These are phyloP conservation scores for Protoeuglena noctilucae DNA, from an alignment of 139 green algal species.

Conservation along the genomic window DNA sequence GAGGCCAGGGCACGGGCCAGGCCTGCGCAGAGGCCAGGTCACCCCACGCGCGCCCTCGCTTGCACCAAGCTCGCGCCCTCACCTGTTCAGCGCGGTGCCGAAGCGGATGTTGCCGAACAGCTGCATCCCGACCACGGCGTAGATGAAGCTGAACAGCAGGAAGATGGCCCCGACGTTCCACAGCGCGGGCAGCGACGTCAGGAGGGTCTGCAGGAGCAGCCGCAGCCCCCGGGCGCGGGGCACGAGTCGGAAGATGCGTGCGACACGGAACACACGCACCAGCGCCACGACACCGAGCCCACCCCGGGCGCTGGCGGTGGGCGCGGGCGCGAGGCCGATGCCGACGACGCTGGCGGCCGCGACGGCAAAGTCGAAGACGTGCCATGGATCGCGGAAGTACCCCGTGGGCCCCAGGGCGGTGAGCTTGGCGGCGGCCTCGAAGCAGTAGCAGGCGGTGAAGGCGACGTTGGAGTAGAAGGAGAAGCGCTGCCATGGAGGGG, in stretches of 20 bases:
- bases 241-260: slow-evolving; percentile 51
- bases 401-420: slow-evolving; percentile 13
- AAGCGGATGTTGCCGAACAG: slow-evolving; percentile 14
- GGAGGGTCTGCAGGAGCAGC: slow-evolving; percentile 43
- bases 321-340: slow-evolving; percentile 19
- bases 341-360: slow-evolving; percentile 23
- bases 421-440: slow-evolving; percentile 37
- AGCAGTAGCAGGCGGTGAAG: slow-evolving; percentile 38
- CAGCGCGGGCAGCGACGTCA: slow-evolving; percentile 33
- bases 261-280: slow-evolving; percentile 43
- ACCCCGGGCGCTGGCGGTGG: no score
- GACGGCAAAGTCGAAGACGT: slow-evolving; percentile 48
- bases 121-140: slow-evolving; percentile 25
- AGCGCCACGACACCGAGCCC: slow-evolving; percentile 28
- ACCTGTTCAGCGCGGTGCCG: no score
- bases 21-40: neutral
- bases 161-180: slow-evolving; percentile 19
- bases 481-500: slow-evolving; percentile 6
- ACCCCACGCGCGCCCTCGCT: no score
- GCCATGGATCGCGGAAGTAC: slow-evolving; percentile 49
- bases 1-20: slow-evolving; percentile 22
- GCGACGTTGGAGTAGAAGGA: slow-evolving; percentile 23
- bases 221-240: slow-evolving; percentile 42
- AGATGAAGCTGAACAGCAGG: slow-evolving; percentile 26
- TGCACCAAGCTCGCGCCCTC: no score